These are phyloP conservation scores for Lipomyces mesembrius DNA, from an alignment of 805 yeast species.

Conservation along the genomic window DNA sequence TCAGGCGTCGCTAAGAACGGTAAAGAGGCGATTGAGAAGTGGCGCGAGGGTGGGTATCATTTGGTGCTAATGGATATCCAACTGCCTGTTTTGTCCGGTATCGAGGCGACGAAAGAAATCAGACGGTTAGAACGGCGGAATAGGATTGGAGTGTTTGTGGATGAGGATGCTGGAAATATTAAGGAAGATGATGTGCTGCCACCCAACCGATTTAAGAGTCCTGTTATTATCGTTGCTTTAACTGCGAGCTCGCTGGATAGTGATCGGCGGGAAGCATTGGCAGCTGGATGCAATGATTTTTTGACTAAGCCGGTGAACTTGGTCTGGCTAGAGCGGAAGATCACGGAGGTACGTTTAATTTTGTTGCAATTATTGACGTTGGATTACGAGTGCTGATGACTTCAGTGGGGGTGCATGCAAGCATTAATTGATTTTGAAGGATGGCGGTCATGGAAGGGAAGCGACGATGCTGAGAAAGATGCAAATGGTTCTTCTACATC, in stretches of 20 bases:
- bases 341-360: constrained; percentile 51
- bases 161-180: constrained; percentile 47
- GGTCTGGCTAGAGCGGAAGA: constrained; percentile 90
- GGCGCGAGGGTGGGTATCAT: constrained; percentile 95
- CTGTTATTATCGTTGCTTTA: constrained; percentile 96
- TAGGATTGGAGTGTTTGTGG: constrained; percentile 66
- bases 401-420: constrained; percentile 99
- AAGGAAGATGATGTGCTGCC: constrained; percentile 61
- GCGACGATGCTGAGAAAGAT: constrained; percentile 23
- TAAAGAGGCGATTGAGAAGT: constrained; percentile 89
- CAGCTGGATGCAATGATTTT: constrained; percentile 97
- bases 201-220: constrained; percentile 71
- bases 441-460: constrained; percentile 60
- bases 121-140: constrained; percentile 80
- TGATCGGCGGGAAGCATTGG: constrained; percentile 86
- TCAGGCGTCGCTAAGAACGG: constrained; percentile 91
- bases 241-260: constrained; percentile 88
- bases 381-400: constrained; percentile 7
- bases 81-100: constrained; percentile 92
- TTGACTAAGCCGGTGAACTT: constrained; percentile 94
- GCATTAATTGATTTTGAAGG: constrained; percentile 94
- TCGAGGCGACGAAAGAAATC: constrained; percentile 92
- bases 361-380: not conserved
- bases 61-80: constrained; percentile 96
- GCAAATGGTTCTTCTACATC: not conserved